Conservation (phyloP, 2,329 filamentous ascomycete genomes). For the Calonectria crousiana region DNA sequence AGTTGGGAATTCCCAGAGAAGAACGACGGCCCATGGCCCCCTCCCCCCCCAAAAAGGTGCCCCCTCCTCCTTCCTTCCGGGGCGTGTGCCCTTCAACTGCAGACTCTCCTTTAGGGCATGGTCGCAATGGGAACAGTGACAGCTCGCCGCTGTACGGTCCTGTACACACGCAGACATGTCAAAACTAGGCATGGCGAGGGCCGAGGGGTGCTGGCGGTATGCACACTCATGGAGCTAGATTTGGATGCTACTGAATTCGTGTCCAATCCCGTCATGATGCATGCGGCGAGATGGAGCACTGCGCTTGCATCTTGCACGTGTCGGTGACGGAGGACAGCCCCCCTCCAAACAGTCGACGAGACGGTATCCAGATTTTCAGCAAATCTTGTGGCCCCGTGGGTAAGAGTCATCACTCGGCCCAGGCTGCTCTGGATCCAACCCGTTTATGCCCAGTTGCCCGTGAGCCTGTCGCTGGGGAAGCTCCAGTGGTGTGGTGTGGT, state of each 20-base stretch:
- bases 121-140: conserved; percentile 31
- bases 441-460: conserved; percentile 46
- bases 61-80: background rate
- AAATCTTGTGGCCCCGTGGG: conserved; percentile 21
- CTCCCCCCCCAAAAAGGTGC: background rate
- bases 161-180: conserved; percentile 10
- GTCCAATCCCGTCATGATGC: conserved; percentile 29
- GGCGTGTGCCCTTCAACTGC: conserved; percentile 28
- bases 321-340: conserved; percentile 38
- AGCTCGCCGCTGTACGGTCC: conserved; percentile 25
- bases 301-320: conserved; percentile 32
- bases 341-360: conserved; percentile 16
- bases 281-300: conserved; percentile 41
- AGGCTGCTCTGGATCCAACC: conserved; percentile 27
- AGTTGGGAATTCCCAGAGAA: conserved; percentile 20
- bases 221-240: conserved; percentile 22
- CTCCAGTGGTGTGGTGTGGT: conserved; percentile 27
- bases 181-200: conserved; percentile 12
- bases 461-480: conserved; percentile 15
- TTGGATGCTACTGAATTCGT: conserved; percentile 34
- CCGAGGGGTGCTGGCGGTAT: conserved; percentile 34
- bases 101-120: conserved; percentile 40
- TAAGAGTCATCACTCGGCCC: conserved; percentile 39
- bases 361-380: conserved; percentile 23
- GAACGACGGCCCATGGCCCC: conserved; percentile 16